Base-by-base conservation (phyloP, 305 asterid species). In the Euphrasia arctica region DNA sequence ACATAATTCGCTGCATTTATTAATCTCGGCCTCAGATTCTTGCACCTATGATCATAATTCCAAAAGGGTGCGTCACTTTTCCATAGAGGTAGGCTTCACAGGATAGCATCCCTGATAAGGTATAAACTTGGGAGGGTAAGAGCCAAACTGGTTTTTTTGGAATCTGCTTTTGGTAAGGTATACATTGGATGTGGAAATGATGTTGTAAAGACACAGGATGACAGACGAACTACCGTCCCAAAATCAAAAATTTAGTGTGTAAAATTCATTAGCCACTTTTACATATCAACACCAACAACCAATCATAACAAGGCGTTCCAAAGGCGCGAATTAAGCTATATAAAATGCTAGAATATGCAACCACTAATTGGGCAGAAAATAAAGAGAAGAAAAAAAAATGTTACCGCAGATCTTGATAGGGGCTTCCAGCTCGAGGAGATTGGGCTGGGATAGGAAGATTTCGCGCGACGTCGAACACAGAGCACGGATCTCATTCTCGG, bases 351-450 rank as follows among this genome's bases (percentile, higher is more conserved):
- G 22, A 18, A 18, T 18, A 18, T 18, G 22, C 68, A 70, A 25
- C 36, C 65, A 55, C 15, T 4, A 47, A 47, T 4, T 22, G 22
- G 56, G 15, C 15, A 14, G 56, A 8, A 31, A 39, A 7, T 18
- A 18, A 18, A 18, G 22, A 8, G 39, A 62, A 15, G 8, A 39
- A 51, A 39, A 54, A 62, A n/a, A 50, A 8, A 60, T 60, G 42
- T 49, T 89, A 90, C 97, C 97, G 69, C 97, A 90, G 81, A 90
- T 90, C 95, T 90, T 90, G 78, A 90, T 87, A 66, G 97, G 97
- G 10, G 97, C 95, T 72, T 87, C 91, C 47, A 90, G 92, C 87
- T 90, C 97, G 70, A 90, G 83, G 43, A 90, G 95, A 81, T 85
- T 90, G 43, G 97, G 97, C 78, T 89, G 97, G 54, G 83, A 83